A percentile compares a stretch with the other conserved stretches of the same genome.
phyloP scores from a whole-genome alignment of 2,329 filamentous ascomycete genomes.

The Botrytis aclada region DNA sequence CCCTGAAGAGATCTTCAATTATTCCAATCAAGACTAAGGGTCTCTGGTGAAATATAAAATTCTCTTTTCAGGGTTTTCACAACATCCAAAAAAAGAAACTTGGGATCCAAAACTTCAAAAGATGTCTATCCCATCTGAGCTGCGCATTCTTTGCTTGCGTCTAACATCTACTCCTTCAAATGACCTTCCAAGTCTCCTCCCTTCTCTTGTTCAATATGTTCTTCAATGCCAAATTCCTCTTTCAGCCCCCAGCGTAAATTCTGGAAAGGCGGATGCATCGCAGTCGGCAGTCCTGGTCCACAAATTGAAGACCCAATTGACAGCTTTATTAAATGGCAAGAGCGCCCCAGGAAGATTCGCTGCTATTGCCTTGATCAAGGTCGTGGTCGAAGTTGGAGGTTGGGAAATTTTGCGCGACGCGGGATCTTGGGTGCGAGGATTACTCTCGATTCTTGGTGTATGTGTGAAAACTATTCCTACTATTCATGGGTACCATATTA shows the following conservation, averaged over 20 bases:
- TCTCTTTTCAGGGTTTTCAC: not conserved
- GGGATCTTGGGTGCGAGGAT: slow-evolving; percentile 72
- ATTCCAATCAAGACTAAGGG: not conserved
- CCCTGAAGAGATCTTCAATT: not conserved
- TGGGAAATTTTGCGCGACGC: slow-evolving; percentile 75
- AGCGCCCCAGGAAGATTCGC: slow-evolving; percentile 72
- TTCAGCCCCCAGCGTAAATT: slow-evolving; percentile 59
- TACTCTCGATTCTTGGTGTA: slow-evolving; percentile 72
- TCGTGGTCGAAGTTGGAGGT: slow-evolving; percentile 76
- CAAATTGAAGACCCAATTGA: slow-evolving; percentile 76
- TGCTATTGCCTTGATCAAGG: slow-evolving; percentile 75
- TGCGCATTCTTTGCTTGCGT: slow-evolving; percentile 64
- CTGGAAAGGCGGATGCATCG: slow-evolving; percentile 57
- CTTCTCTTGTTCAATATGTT: slow-evolving; percentile 62
- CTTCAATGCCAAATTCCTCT: slow-evolving; percentile 58
- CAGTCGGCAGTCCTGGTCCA: slow-evolving; percentile 71
- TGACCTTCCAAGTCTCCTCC: slow-evolving; percentile 70
- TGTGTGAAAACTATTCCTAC: slow-evolving; percentile 16
- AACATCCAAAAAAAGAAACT: not conserved
- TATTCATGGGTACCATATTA: slow-evolving; percentile 19
- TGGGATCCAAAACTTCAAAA: not conserved
- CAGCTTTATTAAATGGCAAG: slow-evolving; percentile 73
- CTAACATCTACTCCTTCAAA: slow-evolving; percentile 68
- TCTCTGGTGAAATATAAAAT: not conserved
- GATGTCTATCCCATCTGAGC: slow-evolving; percentile 49